phyloP scores from a whole-genome alignment of 306 rosid species.

The Hylodesmum podocarpum region DNA sequence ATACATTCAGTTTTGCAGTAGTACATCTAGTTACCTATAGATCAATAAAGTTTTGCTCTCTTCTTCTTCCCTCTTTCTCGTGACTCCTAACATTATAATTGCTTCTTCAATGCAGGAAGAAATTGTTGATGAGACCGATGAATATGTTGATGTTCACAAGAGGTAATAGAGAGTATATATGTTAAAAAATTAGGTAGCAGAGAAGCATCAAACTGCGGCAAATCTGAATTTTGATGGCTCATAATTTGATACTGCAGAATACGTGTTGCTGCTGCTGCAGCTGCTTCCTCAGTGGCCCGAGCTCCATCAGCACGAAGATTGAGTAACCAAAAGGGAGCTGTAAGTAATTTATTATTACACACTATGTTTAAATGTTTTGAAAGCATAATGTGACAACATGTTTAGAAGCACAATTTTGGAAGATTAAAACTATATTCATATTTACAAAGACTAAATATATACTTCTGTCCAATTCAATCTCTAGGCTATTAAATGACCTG shows the following conservation, averaged over 20 bases:
- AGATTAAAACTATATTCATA: not conserved
- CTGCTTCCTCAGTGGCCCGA: constrained; percentile 96
- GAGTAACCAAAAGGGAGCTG: constrained; percentile 60
- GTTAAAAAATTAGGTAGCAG: constrained; percentile 17
- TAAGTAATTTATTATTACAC: constrained; percentile 37
- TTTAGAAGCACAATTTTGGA: not conserved
- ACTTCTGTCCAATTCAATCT: not conserved
- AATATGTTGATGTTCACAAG: constrained; percentile 96
- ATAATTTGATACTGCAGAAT: constrained; percentile 55
- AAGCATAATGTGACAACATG: not conserved
- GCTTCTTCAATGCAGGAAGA: constrained; percentile 67
- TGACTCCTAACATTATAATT: no score
- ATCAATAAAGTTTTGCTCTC: no score
- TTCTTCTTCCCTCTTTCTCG: no score
- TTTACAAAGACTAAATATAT: not conserved
- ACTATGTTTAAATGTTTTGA: not conserved
- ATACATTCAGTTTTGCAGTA: no score
- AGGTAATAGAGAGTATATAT: constrained; percentile 47
- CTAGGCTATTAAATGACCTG: not conserved
- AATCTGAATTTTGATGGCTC: constrained; percentile 13
- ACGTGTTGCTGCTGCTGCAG: constrained; percentile 98
- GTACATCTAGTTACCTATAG: no score
- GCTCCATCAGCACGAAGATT: constrained; percentile 87
- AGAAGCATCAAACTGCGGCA: not conserved
- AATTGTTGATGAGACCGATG: constrained; percentile 98